These are phyloP conservation scores for Dictyostelium capitatum DNA, from an alignment of 78 protist species.

Conservation along the genomic window DNA sequence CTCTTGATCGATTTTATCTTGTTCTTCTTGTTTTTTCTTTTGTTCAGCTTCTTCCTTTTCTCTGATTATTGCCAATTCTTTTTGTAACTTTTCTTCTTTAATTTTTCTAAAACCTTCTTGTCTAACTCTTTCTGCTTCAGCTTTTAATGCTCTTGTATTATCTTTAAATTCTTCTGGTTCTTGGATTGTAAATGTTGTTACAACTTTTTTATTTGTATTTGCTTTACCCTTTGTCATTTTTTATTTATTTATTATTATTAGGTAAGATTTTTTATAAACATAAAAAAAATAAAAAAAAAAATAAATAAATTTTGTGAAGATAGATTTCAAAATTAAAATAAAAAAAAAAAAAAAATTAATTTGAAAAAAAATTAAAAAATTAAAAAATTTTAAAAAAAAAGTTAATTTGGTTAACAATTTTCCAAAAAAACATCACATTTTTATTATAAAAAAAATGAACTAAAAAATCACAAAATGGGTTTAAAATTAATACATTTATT, in stretches of 20 bases:
- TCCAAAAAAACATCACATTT: not conserved
- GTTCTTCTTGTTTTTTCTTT: not conserved
- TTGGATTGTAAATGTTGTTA: constrained; percentile 19
- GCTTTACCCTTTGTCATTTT: constrained; percentile 27
- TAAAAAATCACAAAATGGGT: too few species aligned
- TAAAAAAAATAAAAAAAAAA: not conserved
- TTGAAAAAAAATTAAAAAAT: not conserved
- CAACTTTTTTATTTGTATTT: not conserved
- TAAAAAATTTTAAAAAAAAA: not conserved
- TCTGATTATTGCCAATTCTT: not conserved
- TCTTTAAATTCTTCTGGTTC: constrained; percentile 36
- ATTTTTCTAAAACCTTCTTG: not conserved
- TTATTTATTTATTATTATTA: too few species aligned
- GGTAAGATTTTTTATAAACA: not conserved
- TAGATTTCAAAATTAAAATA: not conserved
- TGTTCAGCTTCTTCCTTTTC: not conserved
- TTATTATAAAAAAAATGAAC: not conserved
- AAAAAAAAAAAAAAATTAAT: not conserved
- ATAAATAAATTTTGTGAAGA: not conserved
- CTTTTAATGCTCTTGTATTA: constrained; percentile 17
- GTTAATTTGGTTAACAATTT: not conserved
- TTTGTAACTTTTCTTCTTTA: constrained; percentile 18
- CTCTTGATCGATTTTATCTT: not conserved
- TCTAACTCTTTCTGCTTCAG: constrained; percentile 3
- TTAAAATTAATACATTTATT: too few species aligned